These are phyloP conservation scores for Talaromyces sp. DNA, from an alignment of 2,329 filamentous ascomycete species.

Conservation along the genomic window DNA sequence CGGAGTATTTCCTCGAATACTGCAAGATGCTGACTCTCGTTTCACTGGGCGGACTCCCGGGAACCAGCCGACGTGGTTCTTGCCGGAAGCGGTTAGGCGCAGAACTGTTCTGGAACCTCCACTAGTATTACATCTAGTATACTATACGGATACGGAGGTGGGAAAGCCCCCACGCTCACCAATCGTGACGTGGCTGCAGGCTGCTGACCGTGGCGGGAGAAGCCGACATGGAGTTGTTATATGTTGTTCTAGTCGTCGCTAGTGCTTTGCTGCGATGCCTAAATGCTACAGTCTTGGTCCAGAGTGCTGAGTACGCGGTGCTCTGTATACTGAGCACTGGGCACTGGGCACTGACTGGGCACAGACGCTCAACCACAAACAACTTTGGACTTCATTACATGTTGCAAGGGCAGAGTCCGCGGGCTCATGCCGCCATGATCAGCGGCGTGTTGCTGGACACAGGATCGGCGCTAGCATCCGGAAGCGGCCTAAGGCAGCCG, in stretches of 20 bases:
- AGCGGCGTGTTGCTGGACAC: background rate
- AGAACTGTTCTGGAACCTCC: background rate
- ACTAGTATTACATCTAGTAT: too few relatives aligned
- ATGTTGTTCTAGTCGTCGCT: too few relatives aligned
- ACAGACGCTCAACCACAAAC: too few relatives aligned
- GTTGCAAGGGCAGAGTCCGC: background rate
- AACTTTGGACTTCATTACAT: too few relatives aligned
- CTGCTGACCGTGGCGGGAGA: background rate
- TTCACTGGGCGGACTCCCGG: background rate
- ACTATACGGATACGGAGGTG: too few relatives aligned
- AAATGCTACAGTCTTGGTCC: too few relatives aligned
- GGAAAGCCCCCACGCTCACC: conserved; percentile 15
- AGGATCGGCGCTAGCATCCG: conserved; percentile 1
- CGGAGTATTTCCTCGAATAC: too few relatives aligned
- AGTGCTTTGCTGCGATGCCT: too few relatives aligned
- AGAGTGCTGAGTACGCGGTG: too few relatives aligned
- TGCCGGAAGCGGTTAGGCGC: background rate
- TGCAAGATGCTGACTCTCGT: background rate
- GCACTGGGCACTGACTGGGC: too few relatives aligned
- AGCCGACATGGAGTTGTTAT: background rate
- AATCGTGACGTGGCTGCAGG: conserved; percentile 12
- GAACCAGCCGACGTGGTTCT: background rate
- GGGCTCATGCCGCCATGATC: background rate
- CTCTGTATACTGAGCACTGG: too few relatives aligned
- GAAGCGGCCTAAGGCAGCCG: background rate